These are phyloP conservation scores for Huiozyma naganishii DNA, from an alignment of 805 yeast genomes.

Conservation along the genomic window DNA sequence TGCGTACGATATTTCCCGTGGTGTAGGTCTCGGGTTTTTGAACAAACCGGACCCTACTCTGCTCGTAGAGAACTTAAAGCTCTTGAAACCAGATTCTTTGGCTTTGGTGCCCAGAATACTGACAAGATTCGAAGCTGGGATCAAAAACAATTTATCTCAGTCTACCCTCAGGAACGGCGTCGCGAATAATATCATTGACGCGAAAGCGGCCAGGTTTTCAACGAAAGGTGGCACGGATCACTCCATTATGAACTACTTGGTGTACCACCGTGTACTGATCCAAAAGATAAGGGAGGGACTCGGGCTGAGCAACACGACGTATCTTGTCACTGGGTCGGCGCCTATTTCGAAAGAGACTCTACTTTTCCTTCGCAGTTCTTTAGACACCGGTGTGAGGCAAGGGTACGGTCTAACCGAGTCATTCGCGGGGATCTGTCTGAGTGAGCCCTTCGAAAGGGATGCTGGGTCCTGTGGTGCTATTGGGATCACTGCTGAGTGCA, in stretches of 20 bases:
- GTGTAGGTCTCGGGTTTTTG: slow-evolving; percentile 45
- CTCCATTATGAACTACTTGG: slow-evolving; percentile 28
- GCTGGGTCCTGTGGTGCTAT: slow-evolving; percentile 55
- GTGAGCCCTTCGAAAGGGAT: slow-evolving; percentile 36
- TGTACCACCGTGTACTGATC: slow-evolving; percentile 28
- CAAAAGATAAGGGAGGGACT: slow-evolving; percentile 35
- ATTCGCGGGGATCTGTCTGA: slow-evolving; percentile 46
- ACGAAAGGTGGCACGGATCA: slow-evolving; percentile 30
- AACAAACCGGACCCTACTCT: slow-evolving; percentile 41
- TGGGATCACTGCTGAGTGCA: slow-evolving; percentile 43
- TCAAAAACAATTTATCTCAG: slow-evolving; percentile 32
- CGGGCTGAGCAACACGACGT: slow-evolving; percentile 37
- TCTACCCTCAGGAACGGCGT: slow-evolving; percentile 15
- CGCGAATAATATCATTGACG: slow-evolving; percentile 18
- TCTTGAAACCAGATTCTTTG: slow-evolving; percentile 42
- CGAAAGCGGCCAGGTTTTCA: slow-evolving; percentile 14
- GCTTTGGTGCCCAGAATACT: slow-evolving; percentile 55
- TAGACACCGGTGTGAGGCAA: slow-evolving; percentile 45
- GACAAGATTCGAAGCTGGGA: slow-evolving; percentile 50
- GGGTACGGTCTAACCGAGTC: slow-evolving; percentile 75
- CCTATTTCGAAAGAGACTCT: slow-evolving; percentile 58
- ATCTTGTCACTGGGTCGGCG: slow-evolving; percentile 50
- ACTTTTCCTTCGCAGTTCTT: slow-evolving; percentile 48
- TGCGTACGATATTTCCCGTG: slow-evolving; percentile 36
- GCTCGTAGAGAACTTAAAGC: slow-evolving; percentile 47